Evolutionary conservation across 805 yeast genomes (phyloP).

Genomic region (Wickerhamiella azymoides): DNA sequence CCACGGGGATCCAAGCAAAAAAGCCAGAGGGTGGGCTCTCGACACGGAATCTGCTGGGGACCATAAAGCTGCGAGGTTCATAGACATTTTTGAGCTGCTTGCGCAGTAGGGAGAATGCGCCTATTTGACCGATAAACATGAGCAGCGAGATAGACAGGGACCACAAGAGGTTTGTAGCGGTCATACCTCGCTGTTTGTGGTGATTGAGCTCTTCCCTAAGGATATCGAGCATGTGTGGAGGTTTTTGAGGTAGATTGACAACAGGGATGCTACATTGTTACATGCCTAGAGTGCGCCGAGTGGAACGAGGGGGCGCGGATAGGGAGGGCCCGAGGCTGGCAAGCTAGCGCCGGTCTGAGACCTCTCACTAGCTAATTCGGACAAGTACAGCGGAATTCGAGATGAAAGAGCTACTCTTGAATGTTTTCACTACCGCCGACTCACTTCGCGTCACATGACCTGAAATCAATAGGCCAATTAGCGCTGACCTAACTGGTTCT

Average conservation of each 20-base stretch:
- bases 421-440: no score
- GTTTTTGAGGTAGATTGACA: neutral
- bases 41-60: slow-evolving; percentile 29
- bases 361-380: no score
- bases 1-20: slow-evolving; percentile 44
- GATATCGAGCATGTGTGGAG: slow-evolving; percentile 14
- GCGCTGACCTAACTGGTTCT: slow-evolving; percentile 7
- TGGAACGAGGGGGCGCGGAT: no score
- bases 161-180: slow-evolving; percentile 20
- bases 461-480: slow-evolving; percentile 3
- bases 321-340: no score
- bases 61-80: slow-evolving; percentile 40
- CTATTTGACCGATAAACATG: slow-evolving; percentile 39
- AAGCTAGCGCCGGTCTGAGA: no score
- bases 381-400: no score
- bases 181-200: slow-evolving; percentile 14
- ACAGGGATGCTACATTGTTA: neutral
- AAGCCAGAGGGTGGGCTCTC: slow-evolving; percentile 25
- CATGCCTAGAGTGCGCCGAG: no score
- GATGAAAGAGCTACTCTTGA: no score
- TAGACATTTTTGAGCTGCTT: slow-evolving; percentile 30
- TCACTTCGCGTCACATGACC: slow-evolving; percentile 1
- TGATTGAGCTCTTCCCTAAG: slow-evolving; percentile 10
- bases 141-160: slow-evolving; percentile 30
- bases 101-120: slow-evolving; percentile 28